A percentile compares a stretch with the other conserved stretches of the same genome.
These are phyloP conservation scores for Rhynchosporium agropyri DNA, from an alignment of 2,329 filamentous ascomycete species.

Conservation along the genomic window DNA sequence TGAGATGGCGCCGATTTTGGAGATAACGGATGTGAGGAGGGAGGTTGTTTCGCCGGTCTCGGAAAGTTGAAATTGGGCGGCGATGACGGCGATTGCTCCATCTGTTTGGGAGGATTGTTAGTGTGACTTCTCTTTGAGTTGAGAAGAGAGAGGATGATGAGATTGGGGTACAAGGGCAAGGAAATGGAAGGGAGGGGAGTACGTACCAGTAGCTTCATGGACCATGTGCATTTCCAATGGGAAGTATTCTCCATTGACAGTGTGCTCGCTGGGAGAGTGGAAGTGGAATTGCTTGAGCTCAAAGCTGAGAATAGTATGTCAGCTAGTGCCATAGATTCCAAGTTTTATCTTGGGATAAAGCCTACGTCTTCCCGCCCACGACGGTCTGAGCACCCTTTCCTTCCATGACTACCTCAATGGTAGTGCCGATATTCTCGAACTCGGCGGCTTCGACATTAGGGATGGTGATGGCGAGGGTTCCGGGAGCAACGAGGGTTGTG, in stretches of 20 bases:
- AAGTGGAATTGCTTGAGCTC: constrained; percentile 57
- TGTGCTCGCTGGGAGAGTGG: constrained; percentile 62
- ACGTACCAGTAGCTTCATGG: constrained; percentile 42
- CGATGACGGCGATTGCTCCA: constrained; percentile 39
- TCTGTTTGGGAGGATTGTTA: constrained; percentile 21
- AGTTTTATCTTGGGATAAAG: background rate
- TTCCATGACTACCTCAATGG: constrained; percentile 32
- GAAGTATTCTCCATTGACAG: constrained; percentile 49
- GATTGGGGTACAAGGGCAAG: background rate
- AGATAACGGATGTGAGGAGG: constrained; percentile 44
- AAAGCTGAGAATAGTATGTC: constrained; percentile 15
- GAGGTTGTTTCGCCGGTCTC: constrained; percentile 44
- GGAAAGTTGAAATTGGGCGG: constrained; percentile 44
- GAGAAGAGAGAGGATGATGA: background rate
- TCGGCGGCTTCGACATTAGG: constrained; percentile 25
- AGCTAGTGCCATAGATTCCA: background rate
- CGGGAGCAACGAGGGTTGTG: constrained; percentile 15
- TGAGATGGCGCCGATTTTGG: constrained; percentile 18
- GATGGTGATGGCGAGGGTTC: constrained; percentile 22
- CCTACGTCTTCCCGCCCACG: constrained; percentile 23
- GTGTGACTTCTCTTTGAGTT: background rate
- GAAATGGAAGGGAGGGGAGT: background rate
- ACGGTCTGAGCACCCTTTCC: constrained; percentile 23
- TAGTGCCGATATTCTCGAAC: constrained; percentile 34
- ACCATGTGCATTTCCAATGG: constrained; percentile 50